Base-by-base conservation (phyloP, 768 basidiomycete species). In the Boletales sp. region DNA sequence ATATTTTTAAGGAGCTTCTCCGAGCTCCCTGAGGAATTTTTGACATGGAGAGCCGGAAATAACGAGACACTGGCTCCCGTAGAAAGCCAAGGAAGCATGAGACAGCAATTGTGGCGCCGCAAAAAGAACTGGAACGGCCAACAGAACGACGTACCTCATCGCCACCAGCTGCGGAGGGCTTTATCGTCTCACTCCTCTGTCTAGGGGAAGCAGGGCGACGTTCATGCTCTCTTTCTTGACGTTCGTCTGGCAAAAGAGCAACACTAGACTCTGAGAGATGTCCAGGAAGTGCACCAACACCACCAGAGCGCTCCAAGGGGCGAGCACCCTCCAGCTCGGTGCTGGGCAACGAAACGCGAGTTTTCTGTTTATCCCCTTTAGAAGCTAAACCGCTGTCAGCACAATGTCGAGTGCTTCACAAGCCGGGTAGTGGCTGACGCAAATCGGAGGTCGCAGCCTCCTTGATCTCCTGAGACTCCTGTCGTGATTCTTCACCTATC, bases 241-340 rank as follows among this genome's bases (percentile, higher is more conserved):
- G 67, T 46, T 81, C 78, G 12, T 80, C 74, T 4, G 81, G 81
- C 1, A 80, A 61, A 40, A 70, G 68, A 5, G 78, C 75, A 10
- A 82, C 76, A 5, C 70, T 72, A 9, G 68, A 60, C 55, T 83
- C 80, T 18, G 67, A 69, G 12, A 62, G 48, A 28, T 63, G 64
- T 12, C 79, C 81, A 0, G 80, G 79, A 13, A 81, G 70, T 0
- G 78, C 71, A 9, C 79, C 79, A 2, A 76, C 74, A 14, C 80
- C 81, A 7, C 61, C 67, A 0, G 54, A 55, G 37, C 54, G 67
- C 41, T 72, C 70, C 1, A 41, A 50, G 1, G 75, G 68, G 21
- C 57, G 61, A 21, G 64, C 58, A 0, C 72, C 72, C 25, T 60
- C 59, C 11, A 62, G 47, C 43, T 73, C 69, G 15, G 58, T 54